Evolutionary conservation across 306 rosid species (phyloP).

Genomic region (Vigna trinervia): DNA sequence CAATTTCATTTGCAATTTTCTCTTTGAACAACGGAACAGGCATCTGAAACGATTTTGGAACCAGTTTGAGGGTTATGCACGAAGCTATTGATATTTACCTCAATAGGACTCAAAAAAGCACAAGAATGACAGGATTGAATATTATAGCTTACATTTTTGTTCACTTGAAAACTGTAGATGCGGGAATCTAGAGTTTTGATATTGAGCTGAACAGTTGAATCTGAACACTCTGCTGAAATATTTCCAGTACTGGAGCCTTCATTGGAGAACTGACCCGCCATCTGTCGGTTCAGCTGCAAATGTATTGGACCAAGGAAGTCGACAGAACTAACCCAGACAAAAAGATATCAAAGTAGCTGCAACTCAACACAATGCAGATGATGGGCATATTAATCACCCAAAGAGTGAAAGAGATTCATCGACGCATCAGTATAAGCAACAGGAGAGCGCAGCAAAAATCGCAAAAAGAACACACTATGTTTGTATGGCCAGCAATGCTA

Average conservation of each 20-base stretch:
- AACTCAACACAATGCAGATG: slow-evolving; percentile 34
- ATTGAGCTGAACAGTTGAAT: slow-evolving; percentile 79
- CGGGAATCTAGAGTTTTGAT: slow-evolving; percentile 91
- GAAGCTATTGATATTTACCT: slow-evolving; percentile 17
- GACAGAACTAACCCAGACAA: slow-evolving; percentile 32
- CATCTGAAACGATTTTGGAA: slow-evolving; percentile 66
- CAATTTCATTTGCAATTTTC: slow-evolving; percentile 77
- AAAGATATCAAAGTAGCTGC: slow-evolving; percentile 37
- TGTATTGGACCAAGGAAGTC: slow-evolving; percentile 40
- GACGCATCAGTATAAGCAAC: slow-evolving; percentile 10
- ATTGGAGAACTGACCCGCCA: slow-evolving; percentile 71
- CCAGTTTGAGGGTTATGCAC: neutral
- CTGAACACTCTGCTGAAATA: slow-evolving; percentile 58
- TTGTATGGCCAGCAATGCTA: neutral
- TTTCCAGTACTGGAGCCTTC: slow-evolving; percentile 70
- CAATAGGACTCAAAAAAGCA: slow-evolving; percentile 6
- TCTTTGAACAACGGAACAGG: slow-evolving; percentile 79
- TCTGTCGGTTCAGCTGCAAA: slow-evolving; percentile 49
- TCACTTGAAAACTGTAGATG: slow-evolving; percentile 75
- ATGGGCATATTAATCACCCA: neutral
- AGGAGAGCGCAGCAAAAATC: neutral
- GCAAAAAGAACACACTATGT: neutral
- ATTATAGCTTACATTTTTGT: slow-evolving; percentile 66
- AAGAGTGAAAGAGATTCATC: slow-evolving; percentile 9
- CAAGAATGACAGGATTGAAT: slow-evolving; percentile 18